A percentile compares a stretch with the other conserved stretches of the same genome.
Conservation (phyloP, 768 basidiomycete species). For the Coprinopsis marcescibilis region DNA sequence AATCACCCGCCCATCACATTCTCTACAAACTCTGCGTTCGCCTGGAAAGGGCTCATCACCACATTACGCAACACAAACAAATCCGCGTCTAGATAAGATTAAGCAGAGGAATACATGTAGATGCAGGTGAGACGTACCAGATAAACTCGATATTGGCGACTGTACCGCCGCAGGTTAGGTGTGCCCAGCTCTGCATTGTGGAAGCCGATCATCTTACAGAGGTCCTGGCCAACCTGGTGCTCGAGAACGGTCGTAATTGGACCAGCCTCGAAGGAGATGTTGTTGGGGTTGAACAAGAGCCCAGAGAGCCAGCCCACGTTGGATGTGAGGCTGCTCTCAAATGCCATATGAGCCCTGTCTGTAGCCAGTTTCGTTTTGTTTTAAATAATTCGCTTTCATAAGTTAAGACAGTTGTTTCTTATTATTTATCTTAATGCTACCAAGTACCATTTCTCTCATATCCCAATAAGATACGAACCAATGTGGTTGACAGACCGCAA, state of each 20-base stretch:
- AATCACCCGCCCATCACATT: conserved; percentile 24
- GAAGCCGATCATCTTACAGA: conserved; percentile 37
- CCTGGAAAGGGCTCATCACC: conserved; percentile 37
- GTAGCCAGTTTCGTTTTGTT: no score
- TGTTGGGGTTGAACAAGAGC: conserved; percentile 37
- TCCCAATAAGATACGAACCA: no score
- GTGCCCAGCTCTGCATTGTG: conserved; percentile 31
- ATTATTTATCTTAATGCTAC: no score
- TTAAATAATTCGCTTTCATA: no score
- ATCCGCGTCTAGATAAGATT: conserved; percentile 17
- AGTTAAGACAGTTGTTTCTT: no score
- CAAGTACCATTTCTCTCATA: no score
- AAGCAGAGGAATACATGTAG: not conserved
- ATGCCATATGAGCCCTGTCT: conserved; percentile 34
- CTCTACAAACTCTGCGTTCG: conserved; percentile 20
- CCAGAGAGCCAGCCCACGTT: conserved; percentile 23
- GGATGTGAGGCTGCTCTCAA: conserved; percentile 27
- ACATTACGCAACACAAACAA: conserved; percentile 32
- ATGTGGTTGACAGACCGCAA: no score
- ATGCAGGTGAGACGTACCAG: conserved; percentile 25
- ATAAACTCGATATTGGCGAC: conserved; percentile 44
- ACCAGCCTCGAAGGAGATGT: conserved; percentile 34
- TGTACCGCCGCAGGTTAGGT: conserved; percentile 37
- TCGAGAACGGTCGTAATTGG: conserved; percentile 36
- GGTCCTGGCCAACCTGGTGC: conserved; percentile 30